Percentiles rank a stretch among this genome's conserved stretches.
Evolutionary conservation across 2,329 filamentous ascomycete species (phyloP).

Genomic region (Emergomyces africanus): DNA sequence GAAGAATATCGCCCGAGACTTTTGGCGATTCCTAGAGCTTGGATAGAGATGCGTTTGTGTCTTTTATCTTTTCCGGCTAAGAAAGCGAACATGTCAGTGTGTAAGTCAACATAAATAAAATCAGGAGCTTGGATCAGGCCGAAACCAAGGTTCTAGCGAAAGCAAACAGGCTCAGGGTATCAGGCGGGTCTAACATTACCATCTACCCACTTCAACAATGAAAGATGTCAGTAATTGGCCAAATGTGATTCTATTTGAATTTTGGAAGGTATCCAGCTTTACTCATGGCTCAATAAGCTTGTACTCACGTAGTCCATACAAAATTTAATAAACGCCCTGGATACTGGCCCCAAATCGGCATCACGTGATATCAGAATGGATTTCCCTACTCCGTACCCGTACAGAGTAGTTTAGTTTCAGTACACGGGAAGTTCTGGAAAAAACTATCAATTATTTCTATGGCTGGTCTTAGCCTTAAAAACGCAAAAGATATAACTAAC

Average conservation of each 20-base stretch:
- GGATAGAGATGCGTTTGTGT: background rate
- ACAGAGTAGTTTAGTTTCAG: no score
- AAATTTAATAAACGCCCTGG: no score
- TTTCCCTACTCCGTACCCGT: no score
- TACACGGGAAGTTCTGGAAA: no score
- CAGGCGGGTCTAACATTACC: background rate
- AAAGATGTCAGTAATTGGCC: background rate
- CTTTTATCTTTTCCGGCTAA: background rate
- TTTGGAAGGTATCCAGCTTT: background rate
- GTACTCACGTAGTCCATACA: no score
- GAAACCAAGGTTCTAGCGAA: background rate
- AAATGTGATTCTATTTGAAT: background rate
- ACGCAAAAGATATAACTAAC: background rate
- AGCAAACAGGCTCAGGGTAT: no score
- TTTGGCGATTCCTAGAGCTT: background rate
- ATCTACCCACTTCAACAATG: background rate
- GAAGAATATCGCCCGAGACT: background rate
- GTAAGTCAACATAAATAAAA: background rate
- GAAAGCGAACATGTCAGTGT: background rate
- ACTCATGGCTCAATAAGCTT: no score
- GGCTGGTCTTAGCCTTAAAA: background rate
- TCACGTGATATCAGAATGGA: no score
- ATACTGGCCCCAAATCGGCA: no score
- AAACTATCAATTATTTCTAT: background rate
- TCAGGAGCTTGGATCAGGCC: background rate